Evolutionary conservation across 2,329 filamentous ascomycete genomes (phyloP), one percentile per base, ranked within the genome.

Genomic region (Alternaria angustiovoidea): DNA sequence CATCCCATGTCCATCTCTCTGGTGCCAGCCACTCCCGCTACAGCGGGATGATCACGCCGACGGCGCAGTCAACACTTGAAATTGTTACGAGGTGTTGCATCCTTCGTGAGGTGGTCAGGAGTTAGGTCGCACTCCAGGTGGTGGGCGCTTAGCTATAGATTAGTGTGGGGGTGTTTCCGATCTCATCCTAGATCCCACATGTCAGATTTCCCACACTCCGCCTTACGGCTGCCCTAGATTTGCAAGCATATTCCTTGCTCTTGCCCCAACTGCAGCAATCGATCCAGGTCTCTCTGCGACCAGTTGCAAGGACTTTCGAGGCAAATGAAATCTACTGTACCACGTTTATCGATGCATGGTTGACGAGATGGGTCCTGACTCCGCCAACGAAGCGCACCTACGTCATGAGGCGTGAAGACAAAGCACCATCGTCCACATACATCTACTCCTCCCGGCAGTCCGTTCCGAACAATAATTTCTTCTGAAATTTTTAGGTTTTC

Each of bases 141-240:
- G 30, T n/a, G n/a, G 32, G 32, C 30, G 46, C 46, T 49, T 42
- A 42, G 20, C 12, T 24, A 14, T 36, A 49, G 20, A 49, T 8
- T 36, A 49, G 46, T 16, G 46, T 34, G 46, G 24, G 28, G 32
- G 32, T 38, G 30, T 49, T 49, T 38, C 32, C 46, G 46, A 49
- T 49, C 46, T 26, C 32, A 7, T 38, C 46, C 24, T 49, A 38
- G 16, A 36, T 8, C 32, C 46, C 14, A 38, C 46, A 24, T 49
- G 32, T 26, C 46, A 36, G 18, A 38, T 9, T 34, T 49, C 20
- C n/a, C 11, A 20, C 32, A 6, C 12, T 26, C 32, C n/a, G 34
- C 30, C 46, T 16, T 34, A 2, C 20, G 24, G n/a, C 4, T 16
- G 18, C 30, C 30, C 30, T 48, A 28, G 34, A 22, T 36, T 3